Conservation (phyloP, 495 filamentous ascomycete species). For the Collariella sp. region DNA sequence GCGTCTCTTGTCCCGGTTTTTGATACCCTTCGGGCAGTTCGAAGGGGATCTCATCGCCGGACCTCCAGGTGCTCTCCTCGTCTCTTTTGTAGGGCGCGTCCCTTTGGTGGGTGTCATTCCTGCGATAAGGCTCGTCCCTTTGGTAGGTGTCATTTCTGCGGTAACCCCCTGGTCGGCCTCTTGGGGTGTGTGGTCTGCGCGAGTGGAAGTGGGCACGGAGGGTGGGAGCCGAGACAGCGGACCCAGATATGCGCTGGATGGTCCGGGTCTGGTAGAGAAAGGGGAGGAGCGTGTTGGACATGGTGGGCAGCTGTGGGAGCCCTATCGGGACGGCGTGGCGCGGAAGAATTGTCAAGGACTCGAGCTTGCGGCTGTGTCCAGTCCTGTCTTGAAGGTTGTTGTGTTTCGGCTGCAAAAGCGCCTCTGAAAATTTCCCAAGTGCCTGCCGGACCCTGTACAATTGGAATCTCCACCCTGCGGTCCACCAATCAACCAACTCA, state of each 20-base stretch:
- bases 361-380: neutral
- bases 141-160: too few relatives aligned
- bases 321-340: neutral
- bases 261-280: constrained; percentile 70
- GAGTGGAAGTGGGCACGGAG: constrained; percentile 17
- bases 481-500: neutral
- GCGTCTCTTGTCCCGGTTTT: neutral
- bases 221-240: constrained; percentile 6
- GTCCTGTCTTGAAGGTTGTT: neutral
- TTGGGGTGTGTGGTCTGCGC: neutral
- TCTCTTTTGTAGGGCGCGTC: too few relatives aligned
- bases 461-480: neutral
- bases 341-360: neutral
- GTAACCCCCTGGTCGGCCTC: neutral
- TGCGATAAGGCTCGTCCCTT: too few relatives aligned
- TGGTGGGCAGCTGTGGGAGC: constrained; percentile 5
- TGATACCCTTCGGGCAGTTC: constrained; percentile 20
- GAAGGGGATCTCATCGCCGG: constrained; percentile 35
- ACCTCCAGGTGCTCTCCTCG: too few relatives aligned
- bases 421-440: constrained; percentile 6
- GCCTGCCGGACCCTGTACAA: neutral
- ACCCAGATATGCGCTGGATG: constrained; percentile 32
- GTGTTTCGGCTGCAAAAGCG: too few relatives aligned
- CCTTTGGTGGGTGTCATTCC: too few relatives aligned
- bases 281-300: constrained; percentile 41